A percentile compares a stretch with the other conserved stretches of the same genome.
phyloP scores from a whole-genome alignment of 2,329 filamentous ascomycete genomes.

The Aspergillus phoenicis region DNA sequence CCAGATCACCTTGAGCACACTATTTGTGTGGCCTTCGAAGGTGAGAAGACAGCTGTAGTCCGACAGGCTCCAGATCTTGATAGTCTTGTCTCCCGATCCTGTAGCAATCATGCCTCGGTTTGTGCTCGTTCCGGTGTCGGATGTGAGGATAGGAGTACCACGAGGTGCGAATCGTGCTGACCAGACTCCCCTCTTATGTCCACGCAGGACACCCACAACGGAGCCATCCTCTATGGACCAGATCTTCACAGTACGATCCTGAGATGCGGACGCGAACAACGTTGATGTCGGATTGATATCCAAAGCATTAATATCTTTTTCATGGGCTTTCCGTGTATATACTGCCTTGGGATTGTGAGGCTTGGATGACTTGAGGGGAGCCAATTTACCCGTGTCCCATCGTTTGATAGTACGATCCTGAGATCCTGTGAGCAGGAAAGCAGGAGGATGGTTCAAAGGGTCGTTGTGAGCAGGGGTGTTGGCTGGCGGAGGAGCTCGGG shows the following conservation, averaged over 20 bases:
- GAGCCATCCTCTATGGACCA: conserved; percentile 91
- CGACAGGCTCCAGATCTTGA: conserved; percentile 90
- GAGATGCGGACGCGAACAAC: conserved; percentile 94
- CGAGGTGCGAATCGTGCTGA: conserved; percentile 86
- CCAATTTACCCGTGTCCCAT: conserved; percentile 75
- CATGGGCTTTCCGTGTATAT: conserved; percentile 93
- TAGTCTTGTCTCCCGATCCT: conserved; percentile 91
- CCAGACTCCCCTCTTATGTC: conserved; percentile 95
- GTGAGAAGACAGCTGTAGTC: conserved; percentile 93
- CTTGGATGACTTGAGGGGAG: conserved; percentile 49
- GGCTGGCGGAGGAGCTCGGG: conserved; percentile 67
- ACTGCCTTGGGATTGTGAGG: conserved; percentile 57
- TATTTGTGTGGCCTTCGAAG: conserved; percentile 95
- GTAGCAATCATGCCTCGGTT: conserved; percentile 83
- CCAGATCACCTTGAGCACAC: conserved; percentile 91
- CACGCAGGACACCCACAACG: conserved; percentile 84
- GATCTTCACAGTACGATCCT: conserved; percentile 95
- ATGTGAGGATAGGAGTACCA: conserved; percentile 72
- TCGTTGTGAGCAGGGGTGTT: conserved; percentile 71
- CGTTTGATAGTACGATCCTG: conserved; percentile 95
- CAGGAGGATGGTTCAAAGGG: conserved; percentile 76
- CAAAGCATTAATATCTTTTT: conserved; percentile 97
- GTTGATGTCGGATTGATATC: conserved; percentile 73
- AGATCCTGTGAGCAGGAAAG: conserved; percentile 86
- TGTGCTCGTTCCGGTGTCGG: conserved; percentile 69